Percentiles rank a stretch among this genome's conserved stretches.
phyloP scores from a whole-genome alignment of 78 protist genomes.

The Tieghemostelium lacteum region DNA sequence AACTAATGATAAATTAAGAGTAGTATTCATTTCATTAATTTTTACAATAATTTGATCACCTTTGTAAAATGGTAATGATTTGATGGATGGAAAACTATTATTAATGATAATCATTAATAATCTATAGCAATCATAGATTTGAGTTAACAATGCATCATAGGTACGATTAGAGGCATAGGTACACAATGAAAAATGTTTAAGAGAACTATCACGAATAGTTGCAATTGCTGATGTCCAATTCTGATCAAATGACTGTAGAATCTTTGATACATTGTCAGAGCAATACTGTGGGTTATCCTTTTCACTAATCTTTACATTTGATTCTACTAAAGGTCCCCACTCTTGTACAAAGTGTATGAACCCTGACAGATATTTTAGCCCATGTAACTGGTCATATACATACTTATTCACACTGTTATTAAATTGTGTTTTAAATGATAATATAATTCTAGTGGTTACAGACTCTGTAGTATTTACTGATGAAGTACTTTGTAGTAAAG shows the following conservation, averaged over 20 bases:
- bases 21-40: constrained; percentile 45
- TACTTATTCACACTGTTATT: neutral
- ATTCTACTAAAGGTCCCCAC: constrained; percentile 73
- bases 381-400: neutral
- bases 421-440: neutral
- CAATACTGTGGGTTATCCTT: constrained; percentile 27
- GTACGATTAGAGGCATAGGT: constrained; percentile 1
- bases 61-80: neutral
- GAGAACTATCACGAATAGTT: constrained; percentile 4
- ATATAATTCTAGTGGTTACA: neutral
- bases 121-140: constrained; percentile 9
- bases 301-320: constrained; percentile 42
- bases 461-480: neutral
- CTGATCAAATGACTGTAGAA: constrained; percentile 13
- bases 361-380: constrained; percentile 19
- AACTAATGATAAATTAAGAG: neutral
- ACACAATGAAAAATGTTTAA: constrained; percentile 24
- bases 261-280: neutral
- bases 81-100: constrained; percentile 1
- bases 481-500: too few relatives aligned
- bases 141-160: neutral
- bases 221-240: constrained; percentile 64
- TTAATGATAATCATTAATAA: constrained; percentile 23
- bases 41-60: constrained; percentile 2
- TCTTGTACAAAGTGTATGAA: constrained; percentile 20